These are phyloP conservation scores for Dacryopinax spathularia DNA, from an alignment of 768 basidiomycete species.

Conservation along the genomic window DNA sequence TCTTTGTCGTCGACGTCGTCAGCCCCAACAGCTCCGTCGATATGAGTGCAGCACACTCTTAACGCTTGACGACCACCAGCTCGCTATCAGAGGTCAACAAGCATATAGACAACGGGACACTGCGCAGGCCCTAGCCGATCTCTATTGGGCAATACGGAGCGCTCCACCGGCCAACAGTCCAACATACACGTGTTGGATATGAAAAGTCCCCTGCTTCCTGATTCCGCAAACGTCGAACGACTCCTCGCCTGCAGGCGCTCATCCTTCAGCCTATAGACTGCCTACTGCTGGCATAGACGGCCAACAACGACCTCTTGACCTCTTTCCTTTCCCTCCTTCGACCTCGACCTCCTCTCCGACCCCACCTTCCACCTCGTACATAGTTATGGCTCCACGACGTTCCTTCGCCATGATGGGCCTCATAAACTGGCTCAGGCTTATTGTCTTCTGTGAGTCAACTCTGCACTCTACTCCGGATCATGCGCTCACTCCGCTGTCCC, in stretches of 20 bases:
- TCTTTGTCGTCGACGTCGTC: no score
- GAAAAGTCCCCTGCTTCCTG: not conserved
- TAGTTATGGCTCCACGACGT: conserved; percentile 3
- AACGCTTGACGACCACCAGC: no score
- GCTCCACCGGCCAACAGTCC: not conserved
- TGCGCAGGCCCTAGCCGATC: no score
- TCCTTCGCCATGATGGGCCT: not conserved
- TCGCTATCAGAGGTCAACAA: no score
- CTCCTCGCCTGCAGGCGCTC: not conserved
- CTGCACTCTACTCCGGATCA: not conserved
- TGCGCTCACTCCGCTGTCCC: not conserved
- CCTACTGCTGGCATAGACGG: not conserved
- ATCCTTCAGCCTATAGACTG: not conserved
- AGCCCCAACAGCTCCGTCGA: no score
- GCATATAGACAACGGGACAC: no score
- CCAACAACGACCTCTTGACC: not conserved
- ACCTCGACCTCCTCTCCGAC: not conserved
- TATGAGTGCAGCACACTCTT: no score
- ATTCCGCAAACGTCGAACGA: not conserved
- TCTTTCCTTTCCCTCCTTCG: not conserved
- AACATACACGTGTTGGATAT: conserved; percentile 2
- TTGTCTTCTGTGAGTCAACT: not conserved
- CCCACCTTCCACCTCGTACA: not conserved
- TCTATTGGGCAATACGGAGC: no score
- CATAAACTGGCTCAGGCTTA: not conserved